Percentiles rank a stretch among this genome's conserved stretches.
These are phyloP conservation scores for Globisporangium canariense DNA, from an alignment of 352 stramenopile species.

Conservation along the genomic window DNA sequence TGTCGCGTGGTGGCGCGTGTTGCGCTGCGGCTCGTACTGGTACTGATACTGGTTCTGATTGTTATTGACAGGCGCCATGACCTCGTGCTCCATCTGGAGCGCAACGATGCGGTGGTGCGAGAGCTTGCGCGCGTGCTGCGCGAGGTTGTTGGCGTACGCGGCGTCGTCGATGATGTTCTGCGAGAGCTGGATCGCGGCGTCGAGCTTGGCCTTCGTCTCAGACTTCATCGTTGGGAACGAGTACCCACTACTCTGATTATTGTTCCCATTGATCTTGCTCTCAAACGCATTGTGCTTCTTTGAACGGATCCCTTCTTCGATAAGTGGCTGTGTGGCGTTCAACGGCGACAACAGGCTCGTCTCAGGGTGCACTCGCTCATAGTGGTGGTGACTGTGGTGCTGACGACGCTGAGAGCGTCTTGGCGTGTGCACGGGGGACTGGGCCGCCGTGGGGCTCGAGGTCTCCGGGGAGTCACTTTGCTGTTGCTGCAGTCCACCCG, in stretches of 20 bases:
- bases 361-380: conserved; percentile 10
- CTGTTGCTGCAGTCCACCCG: not conserved
- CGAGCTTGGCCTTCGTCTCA: conserved; percentile 38
- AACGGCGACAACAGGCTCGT: conserved; percentile 12
- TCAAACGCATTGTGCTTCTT: conserved; percentile 21
- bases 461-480: conserved; percentile 6
- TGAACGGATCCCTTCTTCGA: conserved; percentile 19
- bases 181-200: conserved; percentile 40
- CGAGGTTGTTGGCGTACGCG: conserved; percentile 62
- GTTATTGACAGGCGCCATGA: conserved; percentile 27
- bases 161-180: conserved; percentile 63
- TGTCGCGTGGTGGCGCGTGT: conserved; percentile 1
- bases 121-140: conserved; percentile 65
- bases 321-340: conserved; percentile 18
- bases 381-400: conserved; percentile 13
- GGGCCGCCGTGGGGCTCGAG: conserved; percentile 4
- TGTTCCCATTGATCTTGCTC: conserved; percentile 20
- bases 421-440: conserved; percentile 25
- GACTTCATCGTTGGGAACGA: conserved; percentile 13
- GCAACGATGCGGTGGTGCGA: conserved; percentile 63
- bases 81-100: conserved; percentile 59
- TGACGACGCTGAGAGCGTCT: conserved; percentile 17
- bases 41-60: conserved; percentile 26
- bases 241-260: not conserved
- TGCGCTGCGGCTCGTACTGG: conserved; percentile 10